A percentile compares a stretch with the other conserved stretches of the same genome.
These are phyloP conservation scores for Aphelidium insulamus DNA, from an alignment of 371 early-diverging fungal genomes.

Conservation along the genomic window DNA sequence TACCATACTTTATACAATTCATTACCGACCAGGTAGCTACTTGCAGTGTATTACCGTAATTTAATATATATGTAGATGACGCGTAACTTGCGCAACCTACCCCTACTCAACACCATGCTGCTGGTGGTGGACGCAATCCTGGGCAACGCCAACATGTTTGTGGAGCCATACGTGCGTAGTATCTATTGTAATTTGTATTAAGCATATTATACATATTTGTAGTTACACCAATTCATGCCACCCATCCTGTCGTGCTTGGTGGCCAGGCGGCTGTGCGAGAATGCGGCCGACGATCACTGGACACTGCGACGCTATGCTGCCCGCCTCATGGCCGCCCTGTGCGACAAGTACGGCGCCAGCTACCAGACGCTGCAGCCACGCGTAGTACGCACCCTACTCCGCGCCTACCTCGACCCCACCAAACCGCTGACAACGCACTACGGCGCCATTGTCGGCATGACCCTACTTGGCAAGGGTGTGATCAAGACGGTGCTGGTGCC, in stretches of 20 bases:
- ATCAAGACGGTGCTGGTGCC: conserved; percentile 48
- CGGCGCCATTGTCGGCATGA: conserved; percentile 66
- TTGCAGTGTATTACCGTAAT: background rate
- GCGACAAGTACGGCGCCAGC: conserved; percentile 37
- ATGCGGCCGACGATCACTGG: conserved; percentile 52
- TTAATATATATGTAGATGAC: conserved; percentile 21
- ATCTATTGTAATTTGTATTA: conserved; percentile 1
- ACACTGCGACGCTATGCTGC: conserved; percentile 56
- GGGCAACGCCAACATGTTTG: conserved; percentile 73
- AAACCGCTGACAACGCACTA: conserved; percentile 62
- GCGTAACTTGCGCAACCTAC: conserved; percentile 47
- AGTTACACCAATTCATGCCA: conserved; percentile 95
- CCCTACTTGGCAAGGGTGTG: conserved; percentile 51
- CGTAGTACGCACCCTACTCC: conserved; percentile 61
- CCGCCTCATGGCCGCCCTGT: conserved; percentile 38
- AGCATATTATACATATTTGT: background rate
- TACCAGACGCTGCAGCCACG: conserved; percentile 75
- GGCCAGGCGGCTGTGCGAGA: conserved; percentile 52
- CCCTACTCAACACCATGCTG: conserved; percentile 45
- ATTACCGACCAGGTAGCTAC: conserved; percentile 55
- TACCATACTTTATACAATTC: conserved; percentile 95
- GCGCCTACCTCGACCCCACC: conserved; percentile 64
- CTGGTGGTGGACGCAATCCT: conserved; percentile 63
- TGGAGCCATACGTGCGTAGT: conserved; percentile 82
- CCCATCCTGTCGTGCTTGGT: conserved; percentile 87